Evolutionary conservation across 495 filamentous ascomycete species (phyloP).

Genomic region (Peziza echinospora): DNA sequence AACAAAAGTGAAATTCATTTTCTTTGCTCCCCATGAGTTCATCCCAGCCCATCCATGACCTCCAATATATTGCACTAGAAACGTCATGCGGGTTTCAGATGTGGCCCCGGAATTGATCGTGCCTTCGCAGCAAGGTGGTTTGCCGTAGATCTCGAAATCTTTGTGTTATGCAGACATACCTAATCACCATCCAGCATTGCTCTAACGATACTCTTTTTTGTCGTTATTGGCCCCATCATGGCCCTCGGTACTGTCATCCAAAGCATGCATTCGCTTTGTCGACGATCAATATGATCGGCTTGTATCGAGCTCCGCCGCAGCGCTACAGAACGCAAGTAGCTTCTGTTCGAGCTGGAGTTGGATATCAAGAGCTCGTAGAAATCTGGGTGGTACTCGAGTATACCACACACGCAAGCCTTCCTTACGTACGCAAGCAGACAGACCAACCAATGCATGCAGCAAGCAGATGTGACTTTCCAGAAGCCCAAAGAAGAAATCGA

Average conservation of each 20-base stretch:
- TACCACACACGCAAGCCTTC: not conserved
- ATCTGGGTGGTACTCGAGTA: slow-evolving; percentile 2
- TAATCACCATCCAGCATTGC: not conserved
- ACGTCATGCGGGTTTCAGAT: not conserved
- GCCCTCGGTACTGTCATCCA: not conserved
- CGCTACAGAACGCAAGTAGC: not conserved
- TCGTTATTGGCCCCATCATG: not conserved
- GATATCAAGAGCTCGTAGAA: not conserved
- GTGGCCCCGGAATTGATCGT: not conserved
- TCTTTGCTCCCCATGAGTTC: not conserved
- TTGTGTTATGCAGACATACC: not conserved
- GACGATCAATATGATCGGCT: not conserved
- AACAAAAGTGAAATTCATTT: not conserved
- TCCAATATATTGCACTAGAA: not conserved
- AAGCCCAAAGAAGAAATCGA: not conserved
- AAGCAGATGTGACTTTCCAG: slow-evolving; percentile 1
- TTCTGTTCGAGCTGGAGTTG: not conserved
- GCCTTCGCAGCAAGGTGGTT: not conserved
- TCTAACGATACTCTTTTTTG: not conserved
- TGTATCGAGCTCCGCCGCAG: not conserved
- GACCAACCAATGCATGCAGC: not conserved
- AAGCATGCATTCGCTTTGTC: not conserved
- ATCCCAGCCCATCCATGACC: not conserved
- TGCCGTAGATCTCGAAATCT: not conserved
- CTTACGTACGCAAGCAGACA: not conserved